Conservation (phyloP, 257 asterid genomes). For the Coffea canephora region DNA sequence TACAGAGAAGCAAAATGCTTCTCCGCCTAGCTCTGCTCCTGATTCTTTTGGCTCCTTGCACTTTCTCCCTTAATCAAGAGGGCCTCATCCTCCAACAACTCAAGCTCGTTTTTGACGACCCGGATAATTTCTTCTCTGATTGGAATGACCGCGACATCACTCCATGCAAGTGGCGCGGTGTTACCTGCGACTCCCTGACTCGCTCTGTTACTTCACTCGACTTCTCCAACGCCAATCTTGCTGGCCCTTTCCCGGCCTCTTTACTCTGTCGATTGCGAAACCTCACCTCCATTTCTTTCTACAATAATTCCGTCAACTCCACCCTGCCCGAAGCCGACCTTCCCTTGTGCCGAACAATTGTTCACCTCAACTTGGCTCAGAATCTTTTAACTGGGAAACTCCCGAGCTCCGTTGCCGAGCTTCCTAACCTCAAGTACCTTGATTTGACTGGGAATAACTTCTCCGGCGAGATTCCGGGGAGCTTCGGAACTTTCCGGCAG, state of each 20-base stretch:
- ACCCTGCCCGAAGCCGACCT: conserved; percentile 46
- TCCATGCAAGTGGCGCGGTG: conserved; percentile 87
- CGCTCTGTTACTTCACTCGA: conserved; percentile 62
- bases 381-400: conserved; percentile 70
- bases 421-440: conserved; percentile 65
- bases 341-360: conserved; percentile 51
- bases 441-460: conserved; percentile 90
- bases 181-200: conserved; percentile 50
- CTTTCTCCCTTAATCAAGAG: conserved; percentile 60
- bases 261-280: conserved; percentile 61
- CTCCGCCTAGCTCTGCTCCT: conserved; percentile 23
- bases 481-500: conserved; percentile 64
- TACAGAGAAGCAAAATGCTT: conserved; percentile 14
- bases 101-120: conserved; percentile 72
- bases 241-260: conserved; percentile 75
- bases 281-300: conserved; percentile 57
- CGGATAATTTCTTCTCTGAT: conserved; percentile 54
- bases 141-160: conserved; percentile 60
- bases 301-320: conserved; percentile 70
- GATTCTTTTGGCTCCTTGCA: conserved; percentile 22
- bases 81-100: conserved; percentile 59
- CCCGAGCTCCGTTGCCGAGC: conserved; percentile 50
- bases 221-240: conserved; percentile 71
- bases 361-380: conserved; percentile 84
- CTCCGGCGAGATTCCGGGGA: conserved; percentile 78